phyloP scores from a whole-genome alignment of 371 early-diverging fungal species.

The Mortierella sp. region DNA sequence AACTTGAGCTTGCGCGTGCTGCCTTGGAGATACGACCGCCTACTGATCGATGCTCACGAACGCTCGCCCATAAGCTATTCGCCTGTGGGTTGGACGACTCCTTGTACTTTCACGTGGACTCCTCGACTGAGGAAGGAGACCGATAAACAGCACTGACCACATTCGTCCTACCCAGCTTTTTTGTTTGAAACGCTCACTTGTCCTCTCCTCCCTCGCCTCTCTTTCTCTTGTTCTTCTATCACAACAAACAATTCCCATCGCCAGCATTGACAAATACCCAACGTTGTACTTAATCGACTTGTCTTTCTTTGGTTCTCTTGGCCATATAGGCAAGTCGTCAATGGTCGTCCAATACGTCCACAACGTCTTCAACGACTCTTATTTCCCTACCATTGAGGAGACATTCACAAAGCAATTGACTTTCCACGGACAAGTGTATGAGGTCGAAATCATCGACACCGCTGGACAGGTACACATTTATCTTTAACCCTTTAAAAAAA shows the following conservation, averaged over 20 bases:
- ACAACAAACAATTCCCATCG: not conserved
- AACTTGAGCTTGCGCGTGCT: not conserved
- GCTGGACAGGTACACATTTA: conserved; percentile 87
- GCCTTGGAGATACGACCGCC: not conserved
- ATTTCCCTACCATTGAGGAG: conserved; percentile 97
- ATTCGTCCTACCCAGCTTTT: not conserved
- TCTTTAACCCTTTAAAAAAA: not conserved
- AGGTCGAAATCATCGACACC: conserved; percentile 94
- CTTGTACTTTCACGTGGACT: not conserved
- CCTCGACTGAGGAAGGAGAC: not conserved
- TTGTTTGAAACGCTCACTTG: not conserved
- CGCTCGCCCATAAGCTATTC: not conserved
- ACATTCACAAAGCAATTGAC: conserved; percentile 90
- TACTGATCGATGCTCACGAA: not conserved
- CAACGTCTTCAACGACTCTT: conserved; percentile 92
- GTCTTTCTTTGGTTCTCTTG: conserved; percentile 6
- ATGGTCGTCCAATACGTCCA: conserved; percentile 95
- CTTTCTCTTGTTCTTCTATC: not conserved
- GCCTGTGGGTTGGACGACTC: not conserved
- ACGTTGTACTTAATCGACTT: not conserved
- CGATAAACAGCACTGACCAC: conserved; percentile 10
- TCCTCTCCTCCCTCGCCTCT: not conserved
- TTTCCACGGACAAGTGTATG: conserved; percentile 87
- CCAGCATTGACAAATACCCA: not conserved
- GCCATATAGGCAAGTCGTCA: conserved; percentile 83